phyloP scores from a whole-genome alignment of 805 yeast species.

The Hanseniaspora nectarophila region DNA sequence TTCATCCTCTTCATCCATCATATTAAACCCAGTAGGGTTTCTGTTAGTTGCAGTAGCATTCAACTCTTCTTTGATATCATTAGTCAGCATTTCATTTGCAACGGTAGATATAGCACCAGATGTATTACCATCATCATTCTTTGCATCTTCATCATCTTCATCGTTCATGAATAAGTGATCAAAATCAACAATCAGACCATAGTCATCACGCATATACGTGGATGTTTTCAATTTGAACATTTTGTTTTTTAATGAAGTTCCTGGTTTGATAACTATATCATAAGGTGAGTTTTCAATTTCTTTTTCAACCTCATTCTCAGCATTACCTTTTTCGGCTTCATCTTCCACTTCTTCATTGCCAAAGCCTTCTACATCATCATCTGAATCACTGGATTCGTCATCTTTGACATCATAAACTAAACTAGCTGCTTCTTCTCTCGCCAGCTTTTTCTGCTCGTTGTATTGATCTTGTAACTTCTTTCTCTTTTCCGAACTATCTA shows the following conservation, averaged over 20 bases:
- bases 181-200: conserved; percentile 65
- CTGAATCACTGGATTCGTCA: conserved; percentile 25
- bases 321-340: conserved; percentile 16
- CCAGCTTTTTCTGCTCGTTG: conserved; percentile 17
- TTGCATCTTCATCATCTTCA: conserved; percentile 23
- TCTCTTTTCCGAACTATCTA: conserved; percentile 20
- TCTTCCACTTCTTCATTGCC: conserved; percentile 24
- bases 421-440: conserved; percentile 14
- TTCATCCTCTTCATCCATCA: neutral
- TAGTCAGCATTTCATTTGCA: conserved; percentile 7
- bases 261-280: conserved; percentile 22
- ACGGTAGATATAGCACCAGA: neutral
- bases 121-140: conserved; percentile 16
- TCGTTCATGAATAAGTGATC: conserved; percentile 41
- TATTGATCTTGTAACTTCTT: conserved; percentile 19
- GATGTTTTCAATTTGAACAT: conserved; percentile 67
- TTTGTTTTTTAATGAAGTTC: conserved; percentile 30
- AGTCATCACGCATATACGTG: conserved; percentile 57
- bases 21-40: conserved; percentile 13
- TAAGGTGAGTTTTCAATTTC: conserved; percentile 19
- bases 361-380: conserved; percentile 15
- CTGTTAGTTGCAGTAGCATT: conserved; percentile 20
- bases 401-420: conserved; percentile 19
- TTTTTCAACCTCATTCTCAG: conserved; percentile 22
- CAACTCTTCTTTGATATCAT: conserved; percentile 18